Conservation (phyloP, 1,284 basidiomycete species). For the Tilletia setariae region DNA sequence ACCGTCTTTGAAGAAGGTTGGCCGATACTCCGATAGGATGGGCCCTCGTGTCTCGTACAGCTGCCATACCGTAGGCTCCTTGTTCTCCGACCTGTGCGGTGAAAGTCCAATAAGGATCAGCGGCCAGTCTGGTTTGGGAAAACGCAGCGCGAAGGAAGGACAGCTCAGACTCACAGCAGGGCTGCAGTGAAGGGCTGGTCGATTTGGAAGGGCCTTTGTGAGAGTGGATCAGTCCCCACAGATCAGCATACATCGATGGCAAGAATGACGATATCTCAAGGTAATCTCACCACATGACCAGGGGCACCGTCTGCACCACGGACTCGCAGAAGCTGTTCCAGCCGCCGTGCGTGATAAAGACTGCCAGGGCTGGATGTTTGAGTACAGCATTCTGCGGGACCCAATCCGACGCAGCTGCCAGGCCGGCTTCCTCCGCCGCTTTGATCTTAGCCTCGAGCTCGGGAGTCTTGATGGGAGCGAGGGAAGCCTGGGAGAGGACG, state of each 20-base stretch:
- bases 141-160: too few relatives aligned
- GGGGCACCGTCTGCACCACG: not conserved
- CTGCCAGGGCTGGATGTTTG: not conserved
- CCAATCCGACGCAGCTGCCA: not conserved
- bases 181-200: constrained; percentile 1
- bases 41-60: not conserved
- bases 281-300: constrained; percentile 6
- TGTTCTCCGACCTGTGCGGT: not conserved
- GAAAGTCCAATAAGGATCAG: too few relatives aligned
- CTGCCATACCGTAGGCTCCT: not conserved
- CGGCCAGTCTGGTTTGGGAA: too few relatives aligned
- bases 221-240: not conserved
- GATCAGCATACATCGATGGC: too few relatives aligned
- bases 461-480: not conserved
- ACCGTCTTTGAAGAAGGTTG: not conserved
- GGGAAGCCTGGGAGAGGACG: not conserved
- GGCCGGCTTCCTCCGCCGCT: not conserved
- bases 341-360: constrained; percentile 1
- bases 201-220: not conserved
- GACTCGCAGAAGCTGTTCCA: constrained; percentile 6
- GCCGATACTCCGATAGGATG: not conserved
- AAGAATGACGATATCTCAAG: too few relatives aligned
- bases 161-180: not conserved
- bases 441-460: not conserved
- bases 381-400: not conserved